A percentile compares a stretch with the other conserved stretches of the same genome.
These are phyloP conservation scores for Lachnellula arida DNA, from an alignment of 2,329 filamentous ascomycete genomes.

Conservation along the genomic window DNA sequence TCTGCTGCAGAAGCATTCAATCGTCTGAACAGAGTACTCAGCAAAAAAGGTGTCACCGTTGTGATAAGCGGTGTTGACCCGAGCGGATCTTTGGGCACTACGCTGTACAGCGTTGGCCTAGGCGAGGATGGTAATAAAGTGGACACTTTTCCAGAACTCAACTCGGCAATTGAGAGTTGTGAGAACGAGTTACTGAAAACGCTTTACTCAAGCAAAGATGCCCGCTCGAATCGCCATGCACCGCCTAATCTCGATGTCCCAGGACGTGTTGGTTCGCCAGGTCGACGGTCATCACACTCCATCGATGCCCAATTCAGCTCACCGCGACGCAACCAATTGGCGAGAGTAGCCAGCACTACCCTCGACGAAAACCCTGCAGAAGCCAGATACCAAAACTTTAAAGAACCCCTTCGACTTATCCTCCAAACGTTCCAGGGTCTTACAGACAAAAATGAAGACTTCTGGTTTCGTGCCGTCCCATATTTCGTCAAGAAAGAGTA, in stretches of 20 bases:
- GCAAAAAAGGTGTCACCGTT: constrained; percentile 71
- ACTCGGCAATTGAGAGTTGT: constrained; percentile 88
- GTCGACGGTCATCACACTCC: constrained; percentile 32
- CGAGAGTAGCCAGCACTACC: constrained; percentile 71
- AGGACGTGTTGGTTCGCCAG: background rate
- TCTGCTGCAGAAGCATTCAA: constrained; percentile 94
- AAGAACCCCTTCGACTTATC: constrained; percentile 85
- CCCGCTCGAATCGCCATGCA: constrained; percentile 42
- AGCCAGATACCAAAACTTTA: constrained; percentile 77
- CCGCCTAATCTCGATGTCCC: constrained; percentile 30
- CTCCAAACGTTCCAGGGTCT: constrained; percentile 93
- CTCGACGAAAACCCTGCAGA: constrained; percentile 58
- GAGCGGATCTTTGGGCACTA: constrained; percentile 69
- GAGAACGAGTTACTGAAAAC: constrained; percentile 90
- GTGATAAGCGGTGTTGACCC: constrained; percentile 79
- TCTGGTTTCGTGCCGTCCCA: constrained; percentile 77
- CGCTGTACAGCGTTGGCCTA: constrained; percentile 78
- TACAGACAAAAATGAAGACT: constrained; percentile 83
- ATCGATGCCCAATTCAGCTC: constrained; percentile 63
- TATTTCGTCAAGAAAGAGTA: constrained; percentile 73
- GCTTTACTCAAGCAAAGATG: constrained; percentile 67
- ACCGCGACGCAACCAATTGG: constrained; percentile 72
- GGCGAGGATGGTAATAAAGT: constrained; percentile 69
- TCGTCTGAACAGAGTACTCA: constrained; percentile 79
- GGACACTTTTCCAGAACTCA: constrained; percentile 80